Base-by-base conservation (phyloP, 2,329 filamentous ascomycete species). In the Fusarium siculi region DNA sequence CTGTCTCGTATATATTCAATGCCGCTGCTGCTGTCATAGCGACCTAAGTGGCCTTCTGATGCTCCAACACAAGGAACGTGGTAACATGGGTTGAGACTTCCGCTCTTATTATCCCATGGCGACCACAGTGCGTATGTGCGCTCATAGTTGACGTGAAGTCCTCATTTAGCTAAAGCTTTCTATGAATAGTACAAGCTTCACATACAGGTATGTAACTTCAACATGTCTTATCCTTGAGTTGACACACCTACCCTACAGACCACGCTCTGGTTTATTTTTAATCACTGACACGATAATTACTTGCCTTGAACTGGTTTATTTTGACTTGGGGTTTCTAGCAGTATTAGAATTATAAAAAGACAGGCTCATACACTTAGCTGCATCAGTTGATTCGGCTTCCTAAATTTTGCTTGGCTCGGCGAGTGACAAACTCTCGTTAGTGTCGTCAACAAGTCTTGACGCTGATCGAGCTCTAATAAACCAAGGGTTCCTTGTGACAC, bases 1-100 rank as follows among this genome's bases (percentile, higher is more conserved):
- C n/a, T 68, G 57, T 63, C 63, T 62, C 63, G 40, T 19, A 39
- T 39, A 43, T 18, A 12, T 23, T 47, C 42, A 54, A 21, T 67
- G 63, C 19, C 7, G 30, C n/a, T 63, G 49, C 46, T 54, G 37
- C 49, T 52, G 21, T 21, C 30, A 16, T 36, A 57, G 42, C 42
- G 42, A 30, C 44, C 39, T 34, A 28, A 46, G 34, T 19, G 25
- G 46, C 37, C 36, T 43, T 61, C 28, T 30, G 42, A 58, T 55
- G n/a, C 32, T 39, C 19, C 28, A 58, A 56, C 32, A 43, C 23
- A 15, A 18, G 12, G 19, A 66, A 47, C 44, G 50, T 66, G 39
- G 52, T 40, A 28, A 30, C 47, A 56, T 53, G 43, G 65, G 46
- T 59, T 28, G 43, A 34, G 40, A 40, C n/a, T 53, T 55, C n/a